phyloP scores from a whole-genome alignment of 1,284 basidiomycete genomes.

The Xerocomus minutiporus region DNA sequence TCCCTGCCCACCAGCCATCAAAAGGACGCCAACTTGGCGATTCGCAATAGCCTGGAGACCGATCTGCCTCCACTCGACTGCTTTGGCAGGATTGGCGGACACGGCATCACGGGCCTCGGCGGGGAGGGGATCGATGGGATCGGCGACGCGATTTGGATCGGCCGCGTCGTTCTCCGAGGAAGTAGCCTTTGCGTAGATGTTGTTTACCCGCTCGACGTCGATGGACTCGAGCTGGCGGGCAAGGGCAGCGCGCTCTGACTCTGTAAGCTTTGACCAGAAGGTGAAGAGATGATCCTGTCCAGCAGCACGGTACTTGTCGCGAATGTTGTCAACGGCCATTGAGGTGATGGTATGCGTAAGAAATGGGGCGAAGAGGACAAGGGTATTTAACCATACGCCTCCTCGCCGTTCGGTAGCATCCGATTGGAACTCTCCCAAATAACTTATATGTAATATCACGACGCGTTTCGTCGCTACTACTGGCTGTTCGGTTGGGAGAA shows the following conservation, averaged over 20 bases:
- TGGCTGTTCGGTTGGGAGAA: too few relatives aligned
- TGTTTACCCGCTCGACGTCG: slow-evolving; percentile 89
- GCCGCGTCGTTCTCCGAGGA: slow-evolving; percentile 56
- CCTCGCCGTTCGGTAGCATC: too few relatives aligned
- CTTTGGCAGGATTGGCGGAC: slow-evolving; percentile 52
- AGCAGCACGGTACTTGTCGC: slow-evolving; percentile 67
- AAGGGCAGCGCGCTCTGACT: slow-evolving; percentile 62
- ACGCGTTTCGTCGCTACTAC: not conserved
- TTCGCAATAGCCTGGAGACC: slow-evolving; percentile 81
- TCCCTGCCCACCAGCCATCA: slow-evolving; percentile 98
- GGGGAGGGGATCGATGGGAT: slow-evolving; percentile 75
- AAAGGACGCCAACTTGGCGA: slow-evolving; percentile 85
- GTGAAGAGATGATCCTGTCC: slow-evolving; percentile 87
- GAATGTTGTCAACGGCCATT: slow-evolving; percentile 48
- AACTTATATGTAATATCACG: too few relatives aligned
- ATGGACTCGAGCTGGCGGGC: slow-evolving; percentile 74
- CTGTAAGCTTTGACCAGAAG: slow-evolving; percentile 77
- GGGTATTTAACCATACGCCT: not conserved
- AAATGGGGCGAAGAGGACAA: not conserved
- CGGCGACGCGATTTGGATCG: slow-evolving; percentile 41
- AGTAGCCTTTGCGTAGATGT: slow-evolving; percentile 78
- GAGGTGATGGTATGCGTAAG: not conserved
- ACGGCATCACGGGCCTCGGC: slow-evolving; percentile 65
- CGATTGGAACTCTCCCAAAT: too few relatives aligned
- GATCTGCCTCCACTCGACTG: slow-evolving; percentile 63